Evolutionary conservation across 768 basidiomycete species (phyloP).

Genomic region (Rubroboletus satanas): DNA sequence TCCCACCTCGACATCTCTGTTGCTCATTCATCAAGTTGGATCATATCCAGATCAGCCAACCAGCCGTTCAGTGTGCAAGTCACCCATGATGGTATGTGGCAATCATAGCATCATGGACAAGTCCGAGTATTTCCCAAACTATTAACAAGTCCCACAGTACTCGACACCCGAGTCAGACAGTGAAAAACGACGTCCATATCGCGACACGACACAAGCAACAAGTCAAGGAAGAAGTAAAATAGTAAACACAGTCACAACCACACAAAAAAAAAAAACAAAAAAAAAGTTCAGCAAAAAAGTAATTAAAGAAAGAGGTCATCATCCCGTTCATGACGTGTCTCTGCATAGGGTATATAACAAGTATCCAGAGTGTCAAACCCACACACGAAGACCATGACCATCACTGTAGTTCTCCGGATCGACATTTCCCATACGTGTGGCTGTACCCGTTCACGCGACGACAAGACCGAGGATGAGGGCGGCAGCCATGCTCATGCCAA

Average conservation of each 20-base stretch:
- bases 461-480: slow-evolving; percentile 26
- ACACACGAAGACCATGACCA: slow-evolving; percentile 1
- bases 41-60: no score
- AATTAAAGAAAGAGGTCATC: background rate
- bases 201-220: slow-evolving; percentile 1
- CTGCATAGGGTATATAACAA: slow-evolving; percentile 17
- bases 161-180: background rate
- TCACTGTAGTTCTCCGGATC: background rate
- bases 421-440: slow-evolving; percentile 2
- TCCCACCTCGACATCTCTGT: no score
- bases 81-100: no score
- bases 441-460: slow-evolving; percentile 18
- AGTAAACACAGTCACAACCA: background rate
- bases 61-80: no score
- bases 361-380: background rate
- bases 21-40: no score
- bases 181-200: slow-evolving; percentile 1
- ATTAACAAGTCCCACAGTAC: background rate
- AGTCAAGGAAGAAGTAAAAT: background rate
- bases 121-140: background rate
- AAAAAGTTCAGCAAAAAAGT: background rate
- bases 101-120: no score
- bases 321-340: slow-evolving; percentile 3
- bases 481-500: slow-evolving; percentile 29
- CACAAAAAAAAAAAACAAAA: background rate